Evolutionary conservation across 2,329 filamentous ascomycete species (phyloP).

Genomic region (Aspergillus oerlinghausenensis): DNA sequence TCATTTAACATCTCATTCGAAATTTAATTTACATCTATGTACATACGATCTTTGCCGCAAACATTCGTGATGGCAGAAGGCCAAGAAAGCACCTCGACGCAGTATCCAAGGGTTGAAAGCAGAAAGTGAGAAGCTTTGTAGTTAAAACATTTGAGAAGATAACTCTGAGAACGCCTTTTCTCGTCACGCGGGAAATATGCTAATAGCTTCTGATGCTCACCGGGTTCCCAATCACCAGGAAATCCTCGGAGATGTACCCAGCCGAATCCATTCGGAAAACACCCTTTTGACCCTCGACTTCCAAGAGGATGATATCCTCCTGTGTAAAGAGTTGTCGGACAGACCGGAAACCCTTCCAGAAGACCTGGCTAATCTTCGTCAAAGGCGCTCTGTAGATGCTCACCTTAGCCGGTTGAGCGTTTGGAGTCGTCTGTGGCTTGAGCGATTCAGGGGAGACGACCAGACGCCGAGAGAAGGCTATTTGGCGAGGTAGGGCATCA

Average conservation of each 20-base stretch:
- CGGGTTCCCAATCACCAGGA: constrained; percentile 31
- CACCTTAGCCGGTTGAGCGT: constrained; percentile 7
- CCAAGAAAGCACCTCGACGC: background rate
- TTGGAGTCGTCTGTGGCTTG: constrained; percentile 13
- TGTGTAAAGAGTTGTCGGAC: constrained; percentile 37
- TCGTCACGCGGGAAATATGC: background rate
- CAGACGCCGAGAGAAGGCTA: constrained; percentile 31
- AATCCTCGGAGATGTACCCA: constrained; percentile 33
- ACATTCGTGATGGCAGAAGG: background rate
- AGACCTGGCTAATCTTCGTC: constrained; percentile 24
- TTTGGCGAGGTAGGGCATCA: constrained; percentile 29
- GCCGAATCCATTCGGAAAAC: constrained; percentile 35
- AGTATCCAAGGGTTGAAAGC: background rate
- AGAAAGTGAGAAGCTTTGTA: constrained; percentile 3
- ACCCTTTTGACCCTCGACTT: constrained; percentile 32
- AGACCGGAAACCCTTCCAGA: constrained; percentile 32
- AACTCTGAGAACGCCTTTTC: constrained; percentile 3
- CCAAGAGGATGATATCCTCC: constrained; percentile 38
- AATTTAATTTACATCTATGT: background rate
- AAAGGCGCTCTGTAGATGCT: constrained; percentile 33
- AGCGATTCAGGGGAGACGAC: constrained; percentile 25
- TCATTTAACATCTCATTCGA: background rate
- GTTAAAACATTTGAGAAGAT: constrained; percentile 10
- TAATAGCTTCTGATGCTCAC: constrained; percentile 11
- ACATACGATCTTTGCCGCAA: background rate